phyloP scores from a whole-genome alignment of 1,139 yeast genomes.

The Yarrowia galli region DNA sequence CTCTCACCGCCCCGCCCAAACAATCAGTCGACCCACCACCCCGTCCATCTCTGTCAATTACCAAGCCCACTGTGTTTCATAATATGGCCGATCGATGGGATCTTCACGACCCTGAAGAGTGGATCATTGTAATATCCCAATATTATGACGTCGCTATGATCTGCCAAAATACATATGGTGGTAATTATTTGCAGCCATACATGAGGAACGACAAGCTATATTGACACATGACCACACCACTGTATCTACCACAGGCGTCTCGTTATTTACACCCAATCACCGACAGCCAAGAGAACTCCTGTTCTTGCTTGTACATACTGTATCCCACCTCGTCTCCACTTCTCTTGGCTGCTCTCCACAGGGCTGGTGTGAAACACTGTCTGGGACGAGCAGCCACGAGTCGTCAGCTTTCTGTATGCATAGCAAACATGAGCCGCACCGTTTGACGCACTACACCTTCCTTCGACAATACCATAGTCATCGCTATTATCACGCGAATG shows the following conservation, averaged over 20 bases:
- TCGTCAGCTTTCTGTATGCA: neutral
- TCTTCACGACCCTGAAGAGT: neutral
- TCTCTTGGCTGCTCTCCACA: too few species aligned
- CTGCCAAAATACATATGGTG: neutral
- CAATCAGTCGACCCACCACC: neutral
- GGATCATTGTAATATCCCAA: neutral
- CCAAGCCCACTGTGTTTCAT: neutral
- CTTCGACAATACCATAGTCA: too few species aligned
- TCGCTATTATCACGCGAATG: too few species aligned
- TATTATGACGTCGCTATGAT: neutral
- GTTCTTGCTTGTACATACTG: too few species aligned
- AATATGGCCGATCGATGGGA: neutral
- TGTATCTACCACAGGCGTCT: too few species aligned
- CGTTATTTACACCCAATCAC: too few species aligned
- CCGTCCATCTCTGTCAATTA: neutral
- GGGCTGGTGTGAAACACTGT: neutral
- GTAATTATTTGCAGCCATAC: too few species aligned
- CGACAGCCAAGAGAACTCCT: too few species aligned
- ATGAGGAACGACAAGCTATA: too few species aligned
- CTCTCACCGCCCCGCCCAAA: neutral
- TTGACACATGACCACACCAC: too few species aligned
- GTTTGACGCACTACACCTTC: neutral
- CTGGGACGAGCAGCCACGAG: conserved; percentile 2
- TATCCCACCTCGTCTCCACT: too few species aligned
- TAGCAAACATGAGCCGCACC: neutral